These are phyloP conservation scores for Trametes cingulata DNA, from an alignment of 768 basidiomycete species.

Conservation along the genomic window DNA sequence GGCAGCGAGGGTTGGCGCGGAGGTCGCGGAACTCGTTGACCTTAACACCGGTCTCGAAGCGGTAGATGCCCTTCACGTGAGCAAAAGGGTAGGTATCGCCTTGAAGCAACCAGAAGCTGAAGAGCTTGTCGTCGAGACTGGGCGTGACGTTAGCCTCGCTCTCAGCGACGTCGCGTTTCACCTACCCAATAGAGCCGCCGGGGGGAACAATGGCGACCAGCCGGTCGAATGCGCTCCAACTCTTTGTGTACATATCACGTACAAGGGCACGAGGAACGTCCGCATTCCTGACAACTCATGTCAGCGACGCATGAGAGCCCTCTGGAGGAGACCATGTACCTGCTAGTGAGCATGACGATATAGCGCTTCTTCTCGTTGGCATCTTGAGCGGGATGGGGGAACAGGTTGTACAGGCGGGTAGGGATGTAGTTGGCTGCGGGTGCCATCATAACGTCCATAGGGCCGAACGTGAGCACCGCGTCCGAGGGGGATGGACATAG, in stretches of 20 bases:
- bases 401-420: conserved; percentile 71
- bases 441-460: conserved; percentile 76
- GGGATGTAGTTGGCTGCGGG: conserved; percentile 76
- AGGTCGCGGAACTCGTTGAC: conserved; percentile 88
- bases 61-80: conserved; percentile 82
- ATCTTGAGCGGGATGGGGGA: conserved; percentile 83
- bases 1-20: conserved; percentile 84
- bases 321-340: conserved; percentile 40
- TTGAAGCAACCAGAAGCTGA: conserved; percentile 87
- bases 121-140: conserved; percentile 90
- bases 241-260: conserved; percentile 90
- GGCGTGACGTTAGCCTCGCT: neutral
- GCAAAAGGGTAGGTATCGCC: conserved; percentile 73
- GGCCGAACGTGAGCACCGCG: conserved; percentile 77
- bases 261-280: conserved; percentile 84
- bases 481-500: conserved; percentile 71
- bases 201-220: conserved; percentile 89
- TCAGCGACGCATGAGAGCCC: neutral
- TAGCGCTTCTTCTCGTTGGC: conserved; percentile 71
- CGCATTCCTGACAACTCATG: conserved; percentile 56
- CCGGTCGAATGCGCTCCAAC: conserved; percentile 90
- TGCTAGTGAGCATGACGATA: conserved; percentile 68
- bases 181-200: conserved; percentile 84
- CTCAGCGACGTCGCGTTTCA: conserved; percentile 8
- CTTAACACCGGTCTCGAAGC: conserved; percentile 87